Percentiles rank a stretch among this genome's conserved stretches.
These are phyloP conservation scores for Claviceps spartinae DNA, from an alignment of 2,329 filamentous ascomycete species.

Conservation along the genomic window DNA sequence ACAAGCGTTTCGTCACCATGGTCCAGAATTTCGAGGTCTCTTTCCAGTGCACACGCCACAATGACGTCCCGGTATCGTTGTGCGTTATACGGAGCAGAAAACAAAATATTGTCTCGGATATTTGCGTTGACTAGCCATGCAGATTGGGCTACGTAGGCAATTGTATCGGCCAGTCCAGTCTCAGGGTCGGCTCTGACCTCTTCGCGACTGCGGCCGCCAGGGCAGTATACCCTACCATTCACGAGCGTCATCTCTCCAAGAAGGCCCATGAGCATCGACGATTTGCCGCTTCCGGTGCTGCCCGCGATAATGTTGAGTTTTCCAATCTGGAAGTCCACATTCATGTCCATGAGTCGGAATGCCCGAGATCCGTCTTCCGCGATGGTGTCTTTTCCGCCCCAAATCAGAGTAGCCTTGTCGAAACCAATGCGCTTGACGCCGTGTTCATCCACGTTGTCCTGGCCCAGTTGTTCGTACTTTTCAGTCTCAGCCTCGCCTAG, in stretches of 20 bases:
- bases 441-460: slow-evolving; percentile 53
- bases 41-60: slow-evolving; percentile 77
- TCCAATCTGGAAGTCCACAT: slow-evolving; percentile 71
- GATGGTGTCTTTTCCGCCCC: slow-evolving; percentile 58
- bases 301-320: slow-evolving; percentile 88
- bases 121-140: slow-evolving; percentile 94
- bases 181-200: slow-evolving; percentile 70
- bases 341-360: slow-evolving; percentile 71
- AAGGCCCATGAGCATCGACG: slow-evolving; percentile 86
- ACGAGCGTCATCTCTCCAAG: slow-evolving; percentile 90
- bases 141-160: slow-evolving; percentile 93
- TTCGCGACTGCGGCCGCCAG: slow-evolving; percentile 73
- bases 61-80: slow-evolving; percentile 79
- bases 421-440: slow-evolving; percentile 72
- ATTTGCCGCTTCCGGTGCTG: slow-evolving; percentile 89
- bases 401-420: slow-evolving; percentile 71
- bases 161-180: slow-evolving; percentile 77
- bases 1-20: slow-evolving; percentile 87
- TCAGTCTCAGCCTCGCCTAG: slow-evolving; percentile 87
- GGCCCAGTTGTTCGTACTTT: slow-evolving; percentile 75
- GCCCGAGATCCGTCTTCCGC: slow-evolving; percentile 54
- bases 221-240: slow-evolving; percentile 68
- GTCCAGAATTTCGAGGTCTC: slow-evolving; percentile 84
- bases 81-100: slow-evolving; percentile 68
- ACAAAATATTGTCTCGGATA: slow-evolving; percentile 92